Evolutionary conservation across 495 filamentous ascomycete species (phyloP).

Genomic region (Hypoxylon trugodes): DNA sequence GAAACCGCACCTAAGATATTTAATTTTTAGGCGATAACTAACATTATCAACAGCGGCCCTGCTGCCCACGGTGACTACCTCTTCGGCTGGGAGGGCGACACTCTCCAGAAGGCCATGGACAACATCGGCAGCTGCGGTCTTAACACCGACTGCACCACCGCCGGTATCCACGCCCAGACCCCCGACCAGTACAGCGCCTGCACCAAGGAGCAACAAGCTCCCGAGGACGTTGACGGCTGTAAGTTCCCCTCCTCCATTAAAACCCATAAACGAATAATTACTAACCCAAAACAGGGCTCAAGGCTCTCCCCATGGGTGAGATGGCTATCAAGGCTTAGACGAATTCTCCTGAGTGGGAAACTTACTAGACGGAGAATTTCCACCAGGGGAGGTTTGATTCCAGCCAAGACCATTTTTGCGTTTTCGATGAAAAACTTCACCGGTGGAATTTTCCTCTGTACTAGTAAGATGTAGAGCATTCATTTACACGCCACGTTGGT

Average conservation of each 20-base stretch:
- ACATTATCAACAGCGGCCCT: conserved; percentile 47
- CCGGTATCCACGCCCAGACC: conserved; percentile 55
- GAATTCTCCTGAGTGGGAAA: neutral
- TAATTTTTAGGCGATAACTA: neutral
- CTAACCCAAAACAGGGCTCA: conserved; percentile 51
- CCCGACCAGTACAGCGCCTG: conserved; percentile 57
- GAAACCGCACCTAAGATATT: conserved; percentile 1
- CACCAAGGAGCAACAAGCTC: conserved; percentile 57
- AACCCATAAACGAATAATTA: neutral
- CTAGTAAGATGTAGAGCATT: conserved; percentile 15
- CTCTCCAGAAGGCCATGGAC: conserved; percentile 71
- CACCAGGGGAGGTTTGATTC: neutral
- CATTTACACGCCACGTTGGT: conserved; percentile 23
- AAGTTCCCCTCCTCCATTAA: conserved; percentile 35
- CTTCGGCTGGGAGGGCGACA: conserved; percentile 76
- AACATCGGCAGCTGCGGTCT: conserved; percentile 61
- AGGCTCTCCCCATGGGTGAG: conserved; percentile 60
- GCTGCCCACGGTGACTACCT: conserved; percentile 78
- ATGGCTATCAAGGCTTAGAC: conserved; percentile 60
- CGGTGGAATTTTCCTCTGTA: conserved; percentile 1
- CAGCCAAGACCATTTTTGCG: neutral
- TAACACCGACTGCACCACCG: conserved; percentile 57
- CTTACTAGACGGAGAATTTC: neutral
- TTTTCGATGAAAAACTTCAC: conserved; percentile 1
- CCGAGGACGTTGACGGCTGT: conserved; percentile 62